Base-by-base conservation (phyloP, 1,139 yeast species). In the Wickerhamomyces sp. region DNA sequence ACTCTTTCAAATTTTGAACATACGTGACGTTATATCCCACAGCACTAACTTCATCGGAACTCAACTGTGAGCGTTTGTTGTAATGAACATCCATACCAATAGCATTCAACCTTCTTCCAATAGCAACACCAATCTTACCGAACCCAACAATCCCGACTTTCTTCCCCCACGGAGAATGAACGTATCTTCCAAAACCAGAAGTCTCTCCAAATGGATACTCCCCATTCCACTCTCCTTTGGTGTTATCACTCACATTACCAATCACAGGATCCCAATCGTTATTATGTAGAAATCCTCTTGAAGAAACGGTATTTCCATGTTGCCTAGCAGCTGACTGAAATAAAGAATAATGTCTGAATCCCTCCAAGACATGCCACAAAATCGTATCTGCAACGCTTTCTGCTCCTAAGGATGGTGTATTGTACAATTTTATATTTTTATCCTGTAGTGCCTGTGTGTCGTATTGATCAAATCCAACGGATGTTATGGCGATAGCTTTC, bases 321-420 rank as follows among this genome's bases (percentile, higher is more conserved):
- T 49, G 41, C 23, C 64, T 58, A 22, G 74, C 54, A 20, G 60
- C 51, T 4, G 50, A 47, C 42, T 72, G 76, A 56, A 74, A 71
- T 26, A 72, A 48, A 28, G 70, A 58, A 47, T 73, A 75, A 51
- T 68, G 69, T 44, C 95, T 66, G 57, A 80, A 82, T 12, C 82
- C 72, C 27, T 75, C 72, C 41, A 86, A 58, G 0, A 86, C 62
- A 49, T 80, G 76, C 64, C 75, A 80, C 41, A 85, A 59, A 0
- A 78, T 93, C 40, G 81, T 66, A 47, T 87, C 95, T 1, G 94
- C 93, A n/a, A 86, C 95, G 11, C 86, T 84, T 31, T 66, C 73
- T 5, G 82, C 74, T 0, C 83, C 75, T 20, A 66, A 55, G 3
- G 80, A 68, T 0, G 85, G 85, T 5, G 78, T 77, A 54, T 83